Percentiles rank a stretch among this genome's conserved stretches.
Evolutionary conservation across 768 basidiomycete species (phyloP).

Genomic region (Cystobasidium tubakii): DNA sequence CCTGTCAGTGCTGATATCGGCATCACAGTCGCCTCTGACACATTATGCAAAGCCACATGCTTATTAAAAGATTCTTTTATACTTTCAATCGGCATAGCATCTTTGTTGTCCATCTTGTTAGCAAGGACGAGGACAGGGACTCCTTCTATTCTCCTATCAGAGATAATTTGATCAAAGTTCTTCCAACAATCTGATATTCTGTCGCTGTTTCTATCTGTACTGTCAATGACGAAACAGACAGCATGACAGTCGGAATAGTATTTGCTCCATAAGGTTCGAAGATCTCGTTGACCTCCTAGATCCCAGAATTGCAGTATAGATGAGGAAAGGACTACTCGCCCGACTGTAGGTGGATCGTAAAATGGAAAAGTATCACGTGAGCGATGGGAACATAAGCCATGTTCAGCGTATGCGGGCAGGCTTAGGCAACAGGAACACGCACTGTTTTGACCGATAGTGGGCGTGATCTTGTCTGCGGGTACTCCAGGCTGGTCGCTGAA

Average conservation of each 20-base stretch:
- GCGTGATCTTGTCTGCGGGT: conserved; percentile 86
- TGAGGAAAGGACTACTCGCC: conserved; percentile 84
- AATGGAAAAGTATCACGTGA: background rate
- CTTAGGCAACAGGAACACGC: conserved; percentile 46
- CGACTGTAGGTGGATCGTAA: no score
- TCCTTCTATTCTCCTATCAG: conserved; percentile 80
- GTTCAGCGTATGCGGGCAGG: no score
- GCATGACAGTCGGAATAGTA: conserved; percentile 98
- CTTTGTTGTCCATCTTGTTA: conserved; percentile 86
- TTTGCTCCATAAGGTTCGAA: conserved; percentile 84
- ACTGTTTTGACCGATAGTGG: conserved; percentile 98
- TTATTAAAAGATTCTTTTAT: conserved; percentile 52
- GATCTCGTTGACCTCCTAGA: conserved; percentile 87
- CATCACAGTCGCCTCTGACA: conserved; percentile 55
- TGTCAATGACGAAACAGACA: conserved; percentile 90
- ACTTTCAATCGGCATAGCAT: conserved; percentile 76
- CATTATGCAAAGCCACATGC: conserved; percentile 49
- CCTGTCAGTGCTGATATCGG: conserved; percentile 86
- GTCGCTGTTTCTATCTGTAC: conserved; percentile 66
- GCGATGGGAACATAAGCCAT: no score
- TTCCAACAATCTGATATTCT: conserved; percentile 91
- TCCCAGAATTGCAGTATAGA: conserved; percentile 96
- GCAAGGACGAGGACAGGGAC: conserved; percentile 86
- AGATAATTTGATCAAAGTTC: conserved; percentile 91
- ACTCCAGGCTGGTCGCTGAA: conserved; percentile 82